These are phyloP conservation scores for Alternaria ventricosa DNA, from an alignment of 2,329 filamentous ascomycete species.

Conservation along the genomic window DNA sequence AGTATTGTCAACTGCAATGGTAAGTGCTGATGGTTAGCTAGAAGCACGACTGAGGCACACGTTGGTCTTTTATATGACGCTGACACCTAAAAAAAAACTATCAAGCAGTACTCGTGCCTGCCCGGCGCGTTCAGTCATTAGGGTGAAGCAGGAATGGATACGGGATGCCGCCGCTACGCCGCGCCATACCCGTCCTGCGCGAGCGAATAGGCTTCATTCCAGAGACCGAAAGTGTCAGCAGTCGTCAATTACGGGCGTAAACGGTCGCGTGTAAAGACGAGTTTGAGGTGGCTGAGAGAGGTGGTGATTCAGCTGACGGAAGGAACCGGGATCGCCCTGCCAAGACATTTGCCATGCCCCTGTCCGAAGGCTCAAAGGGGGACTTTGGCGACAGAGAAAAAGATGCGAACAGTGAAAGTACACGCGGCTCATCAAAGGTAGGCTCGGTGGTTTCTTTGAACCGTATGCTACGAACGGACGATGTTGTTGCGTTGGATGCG, in stretches of 20 bases:
- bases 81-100: conserved; percentile 18
- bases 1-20: conserved; percentile 6
- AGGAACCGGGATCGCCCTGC: conserved; percentile 13
- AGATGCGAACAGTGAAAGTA: neutral
- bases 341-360: neutral
- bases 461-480: neutral
- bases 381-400: neutral
- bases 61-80: conserved; percentile 38
- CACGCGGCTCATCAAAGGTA: fast-evolving
- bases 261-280: conserved; percentile 24
- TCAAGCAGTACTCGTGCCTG: conserved; percentile 3
- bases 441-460: neutral
- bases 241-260: conserved; percentile 2
- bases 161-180: conserved; percentile 13
- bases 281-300: conserved; percentile 23
- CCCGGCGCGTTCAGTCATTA: conserved; percentile 24
- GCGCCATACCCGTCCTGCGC: conserved; percentile 10
- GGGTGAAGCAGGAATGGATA: conserved; percentile 25
- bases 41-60: conserved; percentile 23
- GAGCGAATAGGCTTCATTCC: conserved; percentile 8
- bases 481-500: neutral
- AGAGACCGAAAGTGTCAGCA: conserved; percentile 7
- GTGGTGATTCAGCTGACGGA: conserved; percentile 17
- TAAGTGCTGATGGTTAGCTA: conserved; percentile 24
- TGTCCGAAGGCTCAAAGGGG: neutral